Percentiles rank a stretch among this genome's conserved stretches.
Conservation (phyloP, 371 early-diverging fungal genomes). For the Encephalitozoon romaleae region DNA sequence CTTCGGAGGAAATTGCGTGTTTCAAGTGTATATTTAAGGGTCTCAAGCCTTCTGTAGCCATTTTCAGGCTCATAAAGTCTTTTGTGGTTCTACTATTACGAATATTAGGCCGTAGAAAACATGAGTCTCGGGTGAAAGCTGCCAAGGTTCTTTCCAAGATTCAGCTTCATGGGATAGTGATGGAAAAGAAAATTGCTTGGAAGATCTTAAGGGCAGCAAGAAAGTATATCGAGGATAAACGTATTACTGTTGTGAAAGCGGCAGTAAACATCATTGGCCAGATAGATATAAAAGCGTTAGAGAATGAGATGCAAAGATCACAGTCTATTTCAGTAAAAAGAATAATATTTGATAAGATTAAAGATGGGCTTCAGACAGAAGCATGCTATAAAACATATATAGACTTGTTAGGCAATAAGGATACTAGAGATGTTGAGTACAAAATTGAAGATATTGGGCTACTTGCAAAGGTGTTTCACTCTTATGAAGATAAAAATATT, state of each 20-base stretch:
- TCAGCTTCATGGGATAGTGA: background rate
- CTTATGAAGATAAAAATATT: background rate
- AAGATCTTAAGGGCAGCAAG: constrained; percentile 13
- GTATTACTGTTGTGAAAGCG: constrained; percentile 1
- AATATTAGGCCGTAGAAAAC: background rate
- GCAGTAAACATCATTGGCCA: background rate
- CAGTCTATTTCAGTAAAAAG: background rate
- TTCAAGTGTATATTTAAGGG: background rate
- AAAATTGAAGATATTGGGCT: background rate
- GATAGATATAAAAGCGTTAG: background rate
- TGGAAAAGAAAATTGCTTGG: background rate
- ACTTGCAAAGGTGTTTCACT: constrained; percentile 11
- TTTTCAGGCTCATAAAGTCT: background rate
- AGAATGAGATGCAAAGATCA: background rate
- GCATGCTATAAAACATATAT: constrained; percentile 6
- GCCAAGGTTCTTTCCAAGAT: background rate
- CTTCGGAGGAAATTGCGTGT: background rate
- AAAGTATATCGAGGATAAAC: background rate
- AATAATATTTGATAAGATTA: constrained; percentile 17
- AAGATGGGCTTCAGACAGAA: background rate
- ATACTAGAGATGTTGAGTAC: constrained; percentile 3
- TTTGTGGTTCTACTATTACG: background rate
- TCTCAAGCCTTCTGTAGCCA: background rate
- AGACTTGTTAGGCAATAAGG: background rate
- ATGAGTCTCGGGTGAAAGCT: background rate